Base-by-base conservation (phyloP, 2,329 filamentous ascomycete genomes). In the Ascosphaera apis region DNA sequence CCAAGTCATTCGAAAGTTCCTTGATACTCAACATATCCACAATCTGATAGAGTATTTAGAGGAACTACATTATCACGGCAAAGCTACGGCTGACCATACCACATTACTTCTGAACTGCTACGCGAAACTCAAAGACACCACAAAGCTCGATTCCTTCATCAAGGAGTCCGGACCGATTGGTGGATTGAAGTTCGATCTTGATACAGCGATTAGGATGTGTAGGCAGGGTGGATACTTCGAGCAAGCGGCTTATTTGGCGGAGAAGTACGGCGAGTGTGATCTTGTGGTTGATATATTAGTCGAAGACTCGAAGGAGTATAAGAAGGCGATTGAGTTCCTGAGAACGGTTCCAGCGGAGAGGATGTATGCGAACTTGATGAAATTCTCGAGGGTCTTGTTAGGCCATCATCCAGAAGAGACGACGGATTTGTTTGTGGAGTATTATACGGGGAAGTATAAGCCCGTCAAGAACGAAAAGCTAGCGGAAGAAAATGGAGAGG, bases 1-100 rank as follows among this genome's bases (percentile, higher is more conserved):
- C 1, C 86, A 93, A 49, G 82, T 95, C 33, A 93, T 95, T 48
- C 70, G 86, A 46, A 93, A 92, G 72, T 98, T 91, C 48, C 66
- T 98, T 27, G 88, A 98, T 49, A 95, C 88, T 0, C 88, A 98
- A 65, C 70, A 84, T 42, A 93, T 98, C 55, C 83, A 93, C 47
- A 98, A 95, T 50, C 63, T 98, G 18, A 95, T 98, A 37, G 82
- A 91, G 50, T 98, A 95, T 48, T 65, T 98, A 2, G 91, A 98
- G 56, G 83, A 98, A 54, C 63, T 98, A 12, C 88, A 98, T 48
- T 83, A 95, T 42, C 82, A 91, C 47, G 75, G 86, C 48, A 86
- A 76, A 50, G 91, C 88, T 0, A 93, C 86, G 2, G 76, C 83
- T 1, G 88, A 98, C 44, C 88, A 98, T 47, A 98, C 88, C 0